phyloP scores from a whole-genome alignment of 1,284 basidiomycete species.

The Somion occarium region DNA sequence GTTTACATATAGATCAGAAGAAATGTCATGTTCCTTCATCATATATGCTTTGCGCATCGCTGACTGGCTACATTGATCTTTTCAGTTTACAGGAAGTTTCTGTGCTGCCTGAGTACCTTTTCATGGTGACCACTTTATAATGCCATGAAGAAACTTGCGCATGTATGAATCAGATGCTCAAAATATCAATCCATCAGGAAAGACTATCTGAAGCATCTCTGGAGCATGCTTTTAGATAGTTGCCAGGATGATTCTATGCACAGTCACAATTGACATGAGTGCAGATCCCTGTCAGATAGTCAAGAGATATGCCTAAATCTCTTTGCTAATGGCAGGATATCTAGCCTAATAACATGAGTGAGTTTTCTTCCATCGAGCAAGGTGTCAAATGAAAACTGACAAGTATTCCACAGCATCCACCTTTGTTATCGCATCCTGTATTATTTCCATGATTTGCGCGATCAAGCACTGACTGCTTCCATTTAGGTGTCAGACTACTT shows the following conservation, averaged over 20 bases:
- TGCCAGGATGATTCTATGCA: neutral
- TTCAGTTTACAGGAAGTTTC: neutral
- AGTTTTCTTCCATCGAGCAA: neutral
- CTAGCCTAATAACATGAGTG: neutral
- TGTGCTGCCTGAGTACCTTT: neutral
- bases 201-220: neutral
- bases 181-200: neutral
- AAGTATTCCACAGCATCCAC: neutral
- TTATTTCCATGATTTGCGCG: neutral
- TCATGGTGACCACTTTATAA: neutral
- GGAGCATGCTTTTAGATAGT: neutral
- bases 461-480: neutral
- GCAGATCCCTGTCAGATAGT: neutral
- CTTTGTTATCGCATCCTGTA: neutral
- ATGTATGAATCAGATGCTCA: neutral
- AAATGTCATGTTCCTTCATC: neutral
- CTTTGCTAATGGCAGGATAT: neutral
- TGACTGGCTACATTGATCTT: neutral
- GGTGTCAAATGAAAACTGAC: neutral
- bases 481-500: neutral
- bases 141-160: neutral
- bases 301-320: neutral
- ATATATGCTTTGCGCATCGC: neutral
- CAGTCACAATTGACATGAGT: neutral
- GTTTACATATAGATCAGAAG: neutral